Evolutionary conservation across 176 grass and related monocot species (phyloP).

Genomic region (Triticum monococcum): DNA sequence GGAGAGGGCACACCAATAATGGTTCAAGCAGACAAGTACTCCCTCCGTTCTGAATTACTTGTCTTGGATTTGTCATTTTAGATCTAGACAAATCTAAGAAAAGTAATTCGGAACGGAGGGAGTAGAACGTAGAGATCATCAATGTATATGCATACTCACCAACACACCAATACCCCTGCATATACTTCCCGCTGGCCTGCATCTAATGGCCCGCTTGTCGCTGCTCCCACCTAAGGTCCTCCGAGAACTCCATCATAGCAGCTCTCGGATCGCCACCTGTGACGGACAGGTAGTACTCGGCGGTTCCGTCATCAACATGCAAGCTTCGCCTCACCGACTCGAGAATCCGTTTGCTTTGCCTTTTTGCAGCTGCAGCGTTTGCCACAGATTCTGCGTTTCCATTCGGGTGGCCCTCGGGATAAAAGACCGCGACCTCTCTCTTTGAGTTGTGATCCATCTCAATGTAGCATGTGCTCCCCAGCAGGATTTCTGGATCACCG

Average conservation of each 20-base stretch:
- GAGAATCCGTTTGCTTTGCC: slow-evolving; percentile 55
- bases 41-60: too few species aligned
- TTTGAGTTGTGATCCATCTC: slow-evolving; percentile 77
- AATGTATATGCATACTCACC: background rate
- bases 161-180: background rate
- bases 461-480: slow-evolving; percentile 80
- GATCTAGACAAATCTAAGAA: too few species aligned
- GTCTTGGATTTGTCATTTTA: too few species aligned
- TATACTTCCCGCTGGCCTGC: background rate
- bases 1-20: background rate
- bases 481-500: slow-evolving; percentile 52
- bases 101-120: too few species aligned
- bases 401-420: slow-evolving; percentile 53
- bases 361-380: slow-evolving; percentile 21
- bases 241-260: slow-evolving; percentile 77
- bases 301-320: slow-evolving; percentile 82
- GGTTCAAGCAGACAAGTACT: background rate
- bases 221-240: slow-evolving; percentile 87
- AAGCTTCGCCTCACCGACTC: slow-evolving; percentile 74
- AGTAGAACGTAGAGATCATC: too few species aligned
- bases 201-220: slow-evolving; percentile 33
- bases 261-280: slow-evolving; percentile 81
- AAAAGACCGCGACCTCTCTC: slow-evolving; percentile 86
- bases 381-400: slow-evolving; percentile 17
- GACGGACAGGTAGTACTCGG: slow-evolving; percentile 76